A percentile compares a stretch with the other conserved stretches of the same genome.
phyloP scores from a whole-genome alignment of 2,329 filamentous ascomycete species.

The Fusarium fracticaudum region DNA sequence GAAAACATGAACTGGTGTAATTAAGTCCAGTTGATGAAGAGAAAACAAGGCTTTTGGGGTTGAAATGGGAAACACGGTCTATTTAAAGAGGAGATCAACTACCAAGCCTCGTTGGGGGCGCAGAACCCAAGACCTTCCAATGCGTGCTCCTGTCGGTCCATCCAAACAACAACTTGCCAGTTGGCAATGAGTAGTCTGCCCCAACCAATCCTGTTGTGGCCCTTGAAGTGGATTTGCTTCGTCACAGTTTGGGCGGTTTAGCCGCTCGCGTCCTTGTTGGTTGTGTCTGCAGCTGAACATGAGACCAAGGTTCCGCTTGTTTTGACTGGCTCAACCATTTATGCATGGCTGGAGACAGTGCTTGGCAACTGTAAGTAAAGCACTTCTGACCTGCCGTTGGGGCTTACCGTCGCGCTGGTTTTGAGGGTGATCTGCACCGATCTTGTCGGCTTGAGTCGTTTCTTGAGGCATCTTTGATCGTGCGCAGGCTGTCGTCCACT shows the following conservation, averaged over 20 bases:
- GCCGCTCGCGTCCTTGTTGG: not conserved
- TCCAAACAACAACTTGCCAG: too few species aligned
- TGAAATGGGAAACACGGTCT: accelerated
- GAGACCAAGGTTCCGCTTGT: not conserved
- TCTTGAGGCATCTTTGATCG: not conserved
- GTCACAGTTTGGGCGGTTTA: not conserved
- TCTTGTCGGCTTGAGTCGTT: accelerated
- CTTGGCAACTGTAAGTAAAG: not conserved
- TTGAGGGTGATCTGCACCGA: accelerated
- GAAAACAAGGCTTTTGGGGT: accelerated
- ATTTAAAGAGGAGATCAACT: too few species aligned
- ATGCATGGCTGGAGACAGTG: not conserved
- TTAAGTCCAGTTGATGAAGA: accelerated
- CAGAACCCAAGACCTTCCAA: not conserved
- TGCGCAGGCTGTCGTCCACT: accelerated
- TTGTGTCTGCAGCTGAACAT: not conserved
- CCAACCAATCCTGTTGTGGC: accelerated
- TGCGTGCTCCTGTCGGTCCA: too few species aligned
- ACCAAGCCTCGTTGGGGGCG: accelerated
- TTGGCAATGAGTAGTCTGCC: accelerated
- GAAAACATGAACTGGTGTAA: accelerated
- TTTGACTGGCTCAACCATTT: not conserved
- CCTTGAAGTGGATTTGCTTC: accelerated
- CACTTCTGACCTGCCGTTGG: accelerated
- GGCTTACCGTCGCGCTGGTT: accelerated